Conservation (phyloP, 129 eudicot species). For the Escallonia rubra region DNA sequence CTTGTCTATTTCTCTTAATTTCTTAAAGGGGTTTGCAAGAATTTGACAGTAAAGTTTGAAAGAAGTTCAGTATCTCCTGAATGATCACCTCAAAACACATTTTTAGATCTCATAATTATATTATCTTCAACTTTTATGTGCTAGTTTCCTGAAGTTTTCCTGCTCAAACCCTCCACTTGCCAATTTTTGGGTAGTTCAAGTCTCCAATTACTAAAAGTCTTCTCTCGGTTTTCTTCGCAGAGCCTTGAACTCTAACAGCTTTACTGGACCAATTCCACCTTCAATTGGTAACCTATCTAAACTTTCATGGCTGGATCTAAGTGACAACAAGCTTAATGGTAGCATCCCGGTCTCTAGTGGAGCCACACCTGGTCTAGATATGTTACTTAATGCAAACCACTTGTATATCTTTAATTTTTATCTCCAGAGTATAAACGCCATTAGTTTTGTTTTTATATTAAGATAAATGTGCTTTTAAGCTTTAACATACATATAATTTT, state of each 20-base stretch:
- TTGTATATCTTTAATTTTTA: conserved; percentile 56
- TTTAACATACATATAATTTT: not conserved
- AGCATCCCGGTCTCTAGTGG: conserved; percentile 64
- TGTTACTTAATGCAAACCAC: conserved; percentile 62
- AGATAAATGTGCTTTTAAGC: too few species aligned
- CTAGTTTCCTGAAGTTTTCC: too few species aligned
- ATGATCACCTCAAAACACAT: too few species aligned
- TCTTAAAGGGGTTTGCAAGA: not conserved
- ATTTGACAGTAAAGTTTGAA: not conserved
- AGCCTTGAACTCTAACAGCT: conserved; percentile 62
- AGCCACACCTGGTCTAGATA: conserved; percentile 59
- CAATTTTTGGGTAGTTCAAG: not conserved
- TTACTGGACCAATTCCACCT: conserved; percentile 67
- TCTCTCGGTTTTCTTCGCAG: conserved; percentile 28
- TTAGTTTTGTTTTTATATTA: too few species aligned
- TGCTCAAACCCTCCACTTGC: too few species aligned
- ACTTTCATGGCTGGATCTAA: conserved; percentile 80
- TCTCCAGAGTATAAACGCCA: not conserved
- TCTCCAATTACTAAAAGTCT: not conserved
- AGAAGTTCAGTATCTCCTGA: not conserved
- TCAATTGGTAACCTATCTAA: conserved; percentile 57
- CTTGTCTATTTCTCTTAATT: not conserved
- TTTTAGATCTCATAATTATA: too few species aligned
- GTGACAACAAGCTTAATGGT: conserved; percentile 68
- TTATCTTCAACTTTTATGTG: too few species aligned